A percentile compares a stretch with the other conserved stretches of the same genome.
These are phyloP conservation scores for Entonaema liquescens DNA, from an alignment of 495 filamentous ascomycete species.

Conservation along the genomic window DNA sequence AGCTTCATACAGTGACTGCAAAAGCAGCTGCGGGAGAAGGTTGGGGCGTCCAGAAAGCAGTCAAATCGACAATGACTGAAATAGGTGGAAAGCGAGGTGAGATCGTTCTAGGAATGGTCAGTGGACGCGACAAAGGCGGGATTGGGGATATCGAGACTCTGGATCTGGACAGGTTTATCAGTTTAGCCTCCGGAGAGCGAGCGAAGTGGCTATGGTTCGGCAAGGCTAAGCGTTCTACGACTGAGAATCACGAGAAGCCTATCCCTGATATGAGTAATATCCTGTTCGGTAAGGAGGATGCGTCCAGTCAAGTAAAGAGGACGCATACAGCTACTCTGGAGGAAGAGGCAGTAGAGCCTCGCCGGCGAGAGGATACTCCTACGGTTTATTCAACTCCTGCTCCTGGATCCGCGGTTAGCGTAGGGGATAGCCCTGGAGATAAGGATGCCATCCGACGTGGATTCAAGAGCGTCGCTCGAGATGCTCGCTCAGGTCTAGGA, in stretches of 20 bases:
- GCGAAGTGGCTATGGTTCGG: constrained; percentile 95
- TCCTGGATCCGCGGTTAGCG: constrained; percentile 51
- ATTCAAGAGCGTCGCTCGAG: constrained; percentile 82
- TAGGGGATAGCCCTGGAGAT: constrained; percentile 60
- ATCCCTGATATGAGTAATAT: constrained; percentile 63
- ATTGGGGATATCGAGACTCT: constrained; percentile 92
- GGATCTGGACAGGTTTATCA: constrained; percentile 84
- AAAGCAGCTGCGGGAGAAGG: constrained; percentile 84
- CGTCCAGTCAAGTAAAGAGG: constrained; percentile 60
- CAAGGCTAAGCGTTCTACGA: constrained; percentile 69
- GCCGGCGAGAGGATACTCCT: constrained; percentile 54
- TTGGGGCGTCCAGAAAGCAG: constrained; percentile 81
- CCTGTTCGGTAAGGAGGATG: constrained; percentile 70
- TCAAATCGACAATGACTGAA: constrained; percentile 94
- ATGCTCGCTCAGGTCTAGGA: constrained; percentile 83
- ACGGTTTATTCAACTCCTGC: constrained; percentile 47
- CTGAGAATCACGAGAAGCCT: constrained; percentile 61
- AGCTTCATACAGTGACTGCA: constrained; percentile 80
- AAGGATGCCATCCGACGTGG: constrained; percentile 73
- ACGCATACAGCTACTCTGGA: constrained; percentile 57
- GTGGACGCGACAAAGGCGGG: constrained; percentile 84
- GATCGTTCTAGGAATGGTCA: constrained; percentile 92
- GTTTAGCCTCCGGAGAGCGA: constrained; percentile 77
- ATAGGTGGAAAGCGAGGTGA: constrained; percentile 94
- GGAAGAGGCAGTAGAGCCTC: constrained; percentile 51